Percentiles rank a stretch among this genome's conserved stretches.
These are phyloP conservation scores for Galeopsis tetrahit DNA, from an alignment of 257 asterid species.

Conservation along the genomic window DNA sequence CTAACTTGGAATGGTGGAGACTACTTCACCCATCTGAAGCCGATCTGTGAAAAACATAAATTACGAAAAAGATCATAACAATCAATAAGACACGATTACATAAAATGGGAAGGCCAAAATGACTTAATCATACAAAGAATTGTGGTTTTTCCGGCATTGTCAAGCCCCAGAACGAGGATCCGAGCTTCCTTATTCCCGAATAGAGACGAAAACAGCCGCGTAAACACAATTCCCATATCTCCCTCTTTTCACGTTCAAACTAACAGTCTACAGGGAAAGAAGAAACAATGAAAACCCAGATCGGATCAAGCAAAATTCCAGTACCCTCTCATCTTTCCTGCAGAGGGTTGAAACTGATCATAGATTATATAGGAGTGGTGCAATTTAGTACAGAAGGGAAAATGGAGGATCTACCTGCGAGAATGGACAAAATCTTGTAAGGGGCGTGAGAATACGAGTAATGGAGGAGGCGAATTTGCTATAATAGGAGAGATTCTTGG, in stretches of 20 bases:
- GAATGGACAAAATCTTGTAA: constrained; percentile 1
- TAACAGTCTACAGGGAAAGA: constrained; percentile 13
- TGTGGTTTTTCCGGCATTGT: constrained; percentile 93
- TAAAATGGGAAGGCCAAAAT: neutral
- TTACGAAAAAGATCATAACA: constrained; percentile 1
- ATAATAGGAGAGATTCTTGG: constrained; percentile 7
- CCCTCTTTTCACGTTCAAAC: constrained; percentile 31
- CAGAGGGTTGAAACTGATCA: constrained; percentile 7
- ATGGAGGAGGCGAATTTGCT: constrained; percentile 21
- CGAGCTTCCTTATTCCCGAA: constrained; percentile 93
- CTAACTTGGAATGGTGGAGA: constrained; percentile 91
- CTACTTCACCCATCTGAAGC: constrained; percentile 98
- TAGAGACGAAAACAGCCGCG: constrained; percentile 74
- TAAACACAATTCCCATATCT: constrained; percentile 75
- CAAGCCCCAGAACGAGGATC: constrained; percentile 89
- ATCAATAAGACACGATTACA: neutral
- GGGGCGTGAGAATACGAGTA: constrained; percentile 26
- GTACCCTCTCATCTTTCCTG: constrained; percentile 36
- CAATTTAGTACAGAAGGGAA: constrained; percentile 31
- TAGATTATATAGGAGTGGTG: neutral
- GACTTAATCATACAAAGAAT: constrained; percentile 61
- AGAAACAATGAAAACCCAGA: constrained; percentile 32
- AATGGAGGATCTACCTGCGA: constrained; percentile 28
- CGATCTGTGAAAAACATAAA: constrained; percentile 66
- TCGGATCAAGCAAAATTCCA: constrained; percentile 44